phyloP scores from a whole-genome alignment of 345 rosid species.

The Syzygium jambos region DNA sequence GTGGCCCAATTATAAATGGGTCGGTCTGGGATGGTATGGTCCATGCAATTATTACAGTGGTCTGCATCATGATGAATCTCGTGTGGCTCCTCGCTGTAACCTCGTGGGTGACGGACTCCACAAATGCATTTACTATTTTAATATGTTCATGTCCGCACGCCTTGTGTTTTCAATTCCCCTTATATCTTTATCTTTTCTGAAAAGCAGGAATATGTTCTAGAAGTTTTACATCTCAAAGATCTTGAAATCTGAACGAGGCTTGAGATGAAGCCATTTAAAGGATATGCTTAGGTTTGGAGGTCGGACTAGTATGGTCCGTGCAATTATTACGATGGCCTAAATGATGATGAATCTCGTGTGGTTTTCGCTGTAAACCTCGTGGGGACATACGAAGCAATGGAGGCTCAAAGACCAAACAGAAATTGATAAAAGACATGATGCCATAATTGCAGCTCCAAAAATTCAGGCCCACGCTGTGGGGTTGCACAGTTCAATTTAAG shows the following conservation, averaged over 20 bases:
- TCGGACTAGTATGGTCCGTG: too few relatives aligned
- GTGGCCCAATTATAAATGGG: background rate
- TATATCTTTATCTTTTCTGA: too few relatives aligned
- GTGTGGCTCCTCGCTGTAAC: background rate
- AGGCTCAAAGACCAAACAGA: background rate
- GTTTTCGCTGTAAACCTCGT: background rate
- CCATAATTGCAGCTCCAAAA: background rate
- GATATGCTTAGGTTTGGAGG: too few relatives aligned
- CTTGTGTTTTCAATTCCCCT: too few relatives aligned
- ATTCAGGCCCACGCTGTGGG: background rate
- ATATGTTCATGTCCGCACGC: rapidly evolving
- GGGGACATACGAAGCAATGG: background rate
- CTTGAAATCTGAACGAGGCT: too few relatives aligned
- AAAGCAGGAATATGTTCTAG: too few relatives aligned
- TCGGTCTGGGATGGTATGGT: background rate
- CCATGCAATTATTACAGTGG: background rate
- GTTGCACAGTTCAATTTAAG: background rate
- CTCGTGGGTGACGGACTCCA: background rate
- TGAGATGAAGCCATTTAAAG: too few relatives aligned
- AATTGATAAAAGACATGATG: background rate
- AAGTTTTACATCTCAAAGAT: too few relatives aligned
- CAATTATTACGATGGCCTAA: too few relatives aligned
- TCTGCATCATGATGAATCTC: background rate
- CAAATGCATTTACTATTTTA: too few relatives aligned
- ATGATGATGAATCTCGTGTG: too few relatives aligned